Conservation (phyloP, 257 asterid genomes). For the Ilex asprella region DNA sequence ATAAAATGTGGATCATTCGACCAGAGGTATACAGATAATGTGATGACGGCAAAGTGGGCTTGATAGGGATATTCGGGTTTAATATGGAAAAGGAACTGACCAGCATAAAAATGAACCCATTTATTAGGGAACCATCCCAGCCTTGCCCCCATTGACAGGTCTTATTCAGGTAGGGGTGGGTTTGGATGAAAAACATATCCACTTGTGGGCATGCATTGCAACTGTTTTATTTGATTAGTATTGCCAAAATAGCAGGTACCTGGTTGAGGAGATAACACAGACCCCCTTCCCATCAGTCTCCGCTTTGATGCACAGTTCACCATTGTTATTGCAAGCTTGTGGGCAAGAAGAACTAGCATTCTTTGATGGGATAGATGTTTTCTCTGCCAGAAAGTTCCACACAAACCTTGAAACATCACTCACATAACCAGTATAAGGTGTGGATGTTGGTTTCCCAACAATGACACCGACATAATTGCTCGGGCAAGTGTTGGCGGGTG, state of each 20-base stretch:
- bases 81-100: too few species aligned
- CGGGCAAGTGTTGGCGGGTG: conserved; percentile 75
- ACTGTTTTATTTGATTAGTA: too few species aligned
- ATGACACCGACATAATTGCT: conserved; percentile 83
- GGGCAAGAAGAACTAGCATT: conserved; percentile 57
- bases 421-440: conserved; percentile 50
- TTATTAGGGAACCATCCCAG: too few species aligned
- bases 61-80: too few species aligned
- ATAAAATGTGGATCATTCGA: too few species aligned
- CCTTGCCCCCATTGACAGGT: too few species aligned
- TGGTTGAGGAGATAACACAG: conserved; percentile 80
- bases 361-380: conserved; percentile 54
- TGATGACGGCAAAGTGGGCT: too few species aligned
- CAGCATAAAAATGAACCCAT: too few species aligned
- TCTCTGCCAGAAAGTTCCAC: conserved; percentile 86
- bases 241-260: conserved; percentile 31
- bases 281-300: conserved; percentile 74
- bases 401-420: conserved; percentile 83
- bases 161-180: too few species aligned
- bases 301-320: conserved; percentile 57
- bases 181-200: too few species aligned
- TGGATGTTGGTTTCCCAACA: conserved; percentile 67
- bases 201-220: too few species aligned
- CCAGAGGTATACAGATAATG: too few species aligned
- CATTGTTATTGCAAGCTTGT: conserved; percentile 49